A percentile compares a stretch with the other conserved stretches of the same genome.
These are phyloP conservation scores for Curvularia hawaiiensis DNA, from an alignment of 2,329 filamentous ascomycete genomes.

Conservation along the genomic window DNA sequence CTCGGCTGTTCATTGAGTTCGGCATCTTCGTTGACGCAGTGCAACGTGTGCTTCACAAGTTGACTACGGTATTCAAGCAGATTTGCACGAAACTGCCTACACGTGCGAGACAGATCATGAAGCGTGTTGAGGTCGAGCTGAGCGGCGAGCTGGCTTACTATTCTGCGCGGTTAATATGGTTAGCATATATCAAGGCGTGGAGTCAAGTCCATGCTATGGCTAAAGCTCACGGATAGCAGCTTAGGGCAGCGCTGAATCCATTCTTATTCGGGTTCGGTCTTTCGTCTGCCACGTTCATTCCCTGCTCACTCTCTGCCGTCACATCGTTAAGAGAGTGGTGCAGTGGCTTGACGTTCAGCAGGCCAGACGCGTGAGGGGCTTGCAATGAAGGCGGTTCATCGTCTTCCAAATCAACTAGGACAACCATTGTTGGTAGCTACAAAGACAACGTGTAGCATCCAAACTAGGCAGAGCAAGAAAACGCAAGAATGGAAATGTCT, in stretches of 20 bases:
- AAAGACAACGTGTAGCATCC: slow-evolving; percentile 31
- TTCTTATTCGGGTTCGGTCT: slow-evolving; percentile 61
- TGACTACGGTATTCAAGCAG: slow-evolving; percentile 78
- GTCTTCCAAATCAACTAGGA: slow-evolving; percentile 52
- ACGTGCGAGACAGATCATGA: slow-evolving; percentile 81
- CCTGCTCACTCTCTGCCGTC: slow-evolving; percentile 11
- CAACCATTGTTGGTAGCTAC: slow-evolving; percentile 47
- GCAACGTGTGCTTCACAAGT: slow-evolving; percentile 76
- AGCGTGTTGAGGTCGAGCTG: slow-evolving; percentile 86
- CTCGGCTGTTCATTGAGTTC: slow-evolving; percentile 60
- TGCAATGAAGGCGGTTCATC: slow-evolving; percentile 40
- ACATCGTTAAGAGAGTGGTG: slow-evolving; percentile 31
- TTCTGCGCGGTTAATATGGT: slow-evolving; percentile 57
- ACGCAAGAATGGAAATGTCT: slow-evolving; percentile 8
- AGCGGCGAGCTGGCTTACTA: slow-evolving; percentile 75
- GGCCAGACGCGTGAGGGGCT: slow-evolving; percentile 26
- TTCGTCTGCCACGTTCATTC: slow-evolving; percentile 28
- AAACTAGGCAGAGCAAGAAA: slow-evolving; percentile 24
- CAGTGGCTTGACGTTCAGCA: slow-evolving; percentile 34
- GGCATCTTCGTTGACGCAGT: slow-evolving; percentile 73
- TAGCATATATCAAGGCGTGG: slow-evolving; percentile 36
- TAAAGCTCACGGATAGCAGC: slow-evolving; percentile 70
- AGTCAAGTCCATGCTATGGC: slow-evolving; percentile 40
- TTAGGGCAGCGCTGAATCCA: slow-evolving; percentile 65
- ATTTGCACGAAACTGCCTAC: slow-evolving; percentile 76